A percentile compares a stretch with the other conserved stretches of the same genome.
Evolutionary conservation across 2,329 filamentous ascomycete genomes (phyloP).

Genomic region (Cyclaneusma minus): DNA sequence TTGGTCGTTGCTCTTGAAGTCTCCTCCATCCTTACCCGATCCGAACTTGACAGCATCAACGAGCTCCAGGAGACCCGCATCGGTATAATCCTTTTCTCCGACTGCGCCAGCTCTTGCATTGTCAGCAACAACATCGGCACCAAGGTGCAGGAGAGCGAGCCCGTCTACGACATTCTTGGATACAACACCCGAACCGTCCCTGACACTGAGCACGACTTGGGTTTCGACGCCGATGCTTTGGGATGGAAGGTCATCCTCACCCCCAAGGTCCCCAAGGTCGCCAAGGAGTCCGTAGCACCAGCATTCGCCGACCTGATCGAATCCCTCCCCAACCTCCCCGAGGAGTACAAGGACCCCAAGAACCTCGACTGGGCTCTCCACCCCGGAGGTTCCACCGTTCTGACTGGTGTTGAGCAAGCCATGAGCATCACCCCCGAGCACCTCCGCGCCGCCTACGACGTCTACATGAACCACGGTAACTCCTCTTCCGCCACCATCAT

Average conservation of each 20-base stretch:
- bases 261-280: conserved; percentile 41
- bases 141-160: conserved; percentile 12
- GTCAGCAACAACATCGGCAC: conserved; percentile 46
- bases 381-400: conserved; percentile 51
- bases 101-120: conserved; percentile 51
- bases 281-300: conserved; percentile 32
- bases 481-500: conserved; percentile 55
- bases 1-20: conserved; percentile 51
- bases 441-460: conserved; percentile 53
- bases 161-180: conserved; percentile 42
- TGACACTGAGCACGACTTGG: conserved; percentile 44
- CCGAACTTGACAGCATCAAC: conserved; percentile 48
- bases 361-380: conserved; percentile 64
- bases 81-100: conserved; percentile 51
- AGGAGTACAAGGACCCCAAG: conserved; percentile 26
- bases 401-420: conserved; percentile 43
- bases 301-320: conserved; percentile 38
- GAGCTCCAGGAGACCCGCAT: conserved; percentile 45
- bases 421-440: conserved; percentile 45
- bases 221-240: conserved; percentile 47
- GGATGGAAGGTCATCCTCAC: conserved; percentile 55
- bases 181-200: conserved; percentile 50
- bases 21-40: conserved; percentile 43
- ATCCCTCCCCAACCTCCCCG: conserved; percentile 28
- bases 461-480: conserved; percentile 54